Base-by-base conservation (phyloP, 164 flowering plant species). In the Tetrastigma voinierianum region DNA sequence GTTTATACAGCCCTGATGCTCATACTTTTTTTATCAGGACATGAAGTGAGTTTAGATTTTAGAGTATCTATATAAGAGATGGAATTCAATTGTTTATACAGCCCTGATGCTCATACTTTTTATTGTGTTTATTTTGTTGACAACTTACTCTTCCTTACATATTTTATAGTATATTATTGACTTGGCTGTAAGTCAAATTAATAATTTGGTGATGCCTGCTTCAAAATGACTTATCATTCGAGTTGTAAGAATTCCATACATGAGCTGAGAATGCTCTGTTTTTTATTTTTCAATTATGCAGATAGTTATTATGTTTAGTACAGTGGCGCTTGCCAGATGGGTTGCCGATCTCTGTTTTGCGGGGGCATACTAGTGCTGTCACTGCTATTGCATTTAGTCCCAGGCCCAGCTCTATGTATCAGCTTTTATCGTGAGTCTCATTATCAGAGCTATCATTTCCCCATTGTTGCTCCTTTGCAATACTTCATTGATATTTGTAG, bases 261-360 rank as follows among this genome's bases (percentile, higher is more conserved):
- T 54, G 19, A 11, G 24, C 15, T n/a, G 9, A 58, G 19, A 8
- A 13, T 51, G 18, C 9, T 45, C 17, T 10, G 14, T 69, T 43
- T 49, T 57, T 8, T 25, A 16, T 23, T 55, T 24, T 60, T 62
- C 14, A n/a, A 43, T 53, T 45, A 20, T 19, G 60, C 62, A 10
- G 9, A 67, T 74, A 51, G 40, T 72, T 61, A 49, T 70, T 16
- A 58, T 73, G 10, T 60, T 24, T 25, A 51, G 16, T 66, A 51
- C 76, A 95, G 98, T 95, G 98, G 98, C 97, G 97, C 62, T 79
- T 95, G 85, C 96, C 98, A 63, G 98, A 95, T 82, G 98, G 98
- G 53, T 10, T 74, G 65, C 98, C 97, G 46, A 82, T 95, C 70
- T 95, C 98, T 16, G 91, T 89, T 66, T 76, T 95, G 76, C 84